Evolutionary conservation across 768 basidiomycete genomes (phyloP).

Genomic region (Macrolepiota albuminosa): DNA sequence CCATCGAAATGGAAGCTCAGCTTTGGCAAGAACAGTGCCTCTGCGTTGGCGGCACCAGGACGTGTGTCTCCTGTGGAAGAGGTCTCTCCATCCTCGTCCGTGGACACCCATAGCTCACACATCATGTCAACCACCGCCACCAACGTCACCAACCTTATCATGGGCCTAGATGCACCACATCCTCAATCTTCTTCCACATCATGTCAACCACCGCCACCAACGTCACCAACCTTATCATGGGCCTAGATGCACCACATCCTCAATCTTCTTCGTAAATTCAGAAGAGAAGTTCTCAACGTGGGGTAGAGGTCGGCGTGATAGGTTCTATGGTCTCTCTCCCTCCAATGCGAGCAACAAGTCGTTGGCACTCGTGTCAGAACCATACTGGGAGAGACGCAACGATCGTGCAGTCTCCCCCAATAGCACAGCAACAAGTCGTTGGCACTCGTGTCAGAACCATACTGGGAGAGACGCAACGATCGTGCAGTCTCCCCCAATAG

Average conservation of each 20-base stretch:
- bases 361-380: conserved; percentile 15
- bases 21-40: conserved; percentile 55
- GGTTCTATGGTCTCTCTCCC: conserved; percentile 5
- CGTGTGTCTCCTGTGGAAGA: conserved; percentile 37
- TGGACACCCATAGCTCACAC: conserved; percentile 23
- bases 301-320: conserved; percentile 42
- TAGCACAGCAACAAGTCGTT: conserved; percentile 30
- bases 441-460: conserved; percentile 17
- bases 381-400: conserved; percentile 29
- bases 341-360: conserved; percentile 16
- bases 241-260: conserved; percentile 45
- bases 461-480: conserved; percentile 30
- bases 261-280: conserved; percentile 16
- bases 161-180: conserved; percentile 54
- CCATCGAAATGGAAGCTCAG: conserved; percentile 83
- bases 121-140: conserved; percentile 64
- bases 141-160: conserved; percentile 73
- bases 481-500: conserved; percentile 59
- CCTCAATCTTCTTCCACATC: conserved; percentile 22
- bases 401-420: conserved; percentile 56
- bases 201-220: conserved; percentile 74
- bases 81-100: conserved; percentile 24
- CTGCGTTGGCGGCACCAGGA: conserved; percentile 30
- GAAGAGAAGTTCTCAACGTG: conserved; percentile 42
- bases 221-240: conserved; percentile 72